Conservation (phyloP, 257 asterid genomes). For the Hygrophila difformis region DNA sequence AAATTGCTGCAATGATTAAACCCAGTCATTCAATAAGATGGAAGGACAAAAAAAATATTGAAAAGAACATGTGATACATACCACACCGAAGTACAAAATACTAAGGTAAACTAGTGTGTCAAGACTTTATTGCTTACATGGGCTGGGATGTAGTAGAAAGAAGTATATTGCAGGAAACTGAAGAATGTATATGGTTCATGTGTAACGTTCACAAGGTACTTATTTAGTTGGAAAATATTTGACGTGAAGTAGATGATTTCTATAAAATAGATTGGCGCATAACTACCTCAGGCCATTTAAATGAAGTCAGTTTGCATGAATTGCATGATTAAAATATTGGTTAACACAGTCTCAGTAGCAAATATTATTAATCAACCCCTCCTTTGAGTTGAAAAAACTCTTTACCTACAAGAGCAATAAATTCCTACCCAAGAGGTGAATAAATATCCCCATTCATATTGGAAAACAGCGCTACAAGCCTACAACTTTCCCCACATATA, state of each 20-base stretch:
- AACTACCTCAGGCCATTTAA: no score
- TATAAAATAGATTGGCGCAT: no score
- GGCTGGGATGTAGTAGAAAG: not conserved
- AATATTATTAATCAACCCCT: no score
- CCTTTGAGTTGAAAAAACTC: no score
- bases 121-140: not conserved
- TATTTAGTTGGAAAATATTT: not conserved
- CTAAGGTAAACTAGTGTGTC: not conserved
- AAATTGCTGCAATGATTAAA: slow-evolving; percentile 23
- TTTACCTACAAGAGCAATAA: no score
- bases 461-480: no score
- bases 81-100: slow-evolving; percentile 7
- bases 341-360: no score
- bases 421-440: no score
- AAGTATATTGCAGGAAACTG: not conserved
- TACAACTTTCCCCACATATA: no score
- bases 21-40: not conserved
- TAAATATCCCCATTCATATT: no score
- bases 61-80: not conserved
- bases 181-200: not conserved
- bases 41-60: not conserved
- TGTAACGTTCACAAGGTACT: not conserved
- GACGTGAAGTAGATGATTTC: not conserved
- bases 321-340: no score
- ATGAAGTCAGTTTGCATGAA: no score